Evolutionary conservation across 78 protist genomes (phyloP).

Genomic region (Dictyostelium brefeldianum): DNA sequence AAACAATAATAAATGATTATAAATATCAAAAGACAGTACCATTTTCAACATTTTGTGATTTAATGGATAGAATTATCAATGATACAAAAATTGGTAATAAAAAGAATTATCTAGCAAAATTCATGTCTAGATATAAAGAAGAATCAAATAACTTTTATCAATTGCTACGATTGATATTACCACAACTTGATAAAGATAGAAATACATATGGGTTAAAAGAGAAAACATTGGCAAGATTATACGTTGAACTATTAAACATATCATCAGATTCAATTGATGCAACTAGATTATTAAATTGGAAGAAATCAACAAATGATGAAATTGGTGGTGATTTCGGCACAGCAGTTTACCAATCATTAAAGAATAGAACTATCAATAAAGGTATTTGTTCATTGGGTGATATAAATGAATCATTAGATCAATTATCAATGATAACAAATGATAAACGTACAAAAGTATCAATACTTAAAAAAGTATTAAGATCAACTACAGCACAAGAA

Average conservation of each 20-base stretch:
- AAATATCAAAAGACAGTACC: conserved; percentile 82
- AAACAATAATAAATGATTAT: conserved; percentile 24
- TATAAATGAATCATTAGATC: conserved; percentile 85
- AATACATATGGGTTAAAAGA: conserved; percentile 89
- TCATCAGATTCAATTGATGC: conserved; percentile 75
- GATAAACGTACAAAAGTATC: conserved; percentile 54
- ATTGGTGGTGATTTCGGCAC: conserved; percentile 88
- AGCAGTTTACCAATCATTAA: conserved; percentile 72
- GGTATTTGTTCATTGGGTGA: conserved; percentile 62
- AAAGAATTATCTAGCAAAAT: conserved; percentile 30
- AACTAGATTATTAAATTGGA: conserved; percentile 83
- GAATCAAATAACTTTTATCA: conserved; percentile 83
- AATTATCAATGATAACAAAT: conserved; percentile 15
- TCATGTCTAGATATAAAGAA: conserved; percentile 49
- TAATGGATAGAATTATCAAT: conserved; percentile 50
- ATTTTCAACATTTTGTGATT: conserved; percentile 64
- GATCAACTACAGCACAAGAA: conserved; percentile 82
- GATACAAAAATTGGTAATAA: conserved; percentile 45
- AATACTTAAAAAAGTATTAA: conserved; percentile 47
- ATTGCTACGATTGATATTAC: conserved; percentile 87
- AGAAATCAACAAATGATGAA: neutral
- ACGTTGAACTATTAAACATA: conserved; percentile 86
- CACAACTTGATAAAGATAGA: conserved; percentile 88
- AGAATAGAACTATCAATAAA: conserved; percentile 60
- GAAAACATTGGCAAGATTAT: conserved; percentile 76